Base-by-base conservation (phyloP, 441 rosid genomes). In the Populus tomentosa region DNA sequence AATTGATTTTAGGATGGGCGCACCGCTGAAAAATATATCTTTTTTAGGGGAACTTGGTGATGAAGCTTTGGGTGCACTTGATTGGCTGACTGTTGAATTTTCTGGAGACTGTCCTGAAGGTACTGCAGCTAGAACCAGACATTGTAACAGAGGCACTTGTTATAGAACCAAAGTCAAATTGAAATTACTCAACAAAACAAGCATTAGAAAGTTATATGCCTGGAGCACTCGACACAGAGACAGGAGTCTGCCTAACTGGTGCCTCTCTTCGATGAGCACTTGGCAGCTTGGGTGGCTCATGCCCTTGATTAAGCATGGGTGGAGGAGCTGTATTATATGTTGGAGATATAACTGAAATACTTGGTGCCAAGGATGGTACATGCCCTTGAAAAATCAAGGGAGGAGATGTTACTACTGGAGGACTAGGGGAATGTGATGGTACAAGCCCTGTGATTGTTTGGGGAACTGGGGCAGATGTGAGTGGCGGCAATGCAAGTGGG, bases 181-280 rank as follows among this genome's bases (percentile, higher is more conserved):
- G 69, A 67, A 70, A 63, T 61, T 20, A 30, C 67, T 63, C 11
- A 67, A 40, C 74, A 73, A 10, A 74, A 62, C 11, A 20, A 77
- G 77, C 59, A 59, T 38, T 33, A 71, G 56, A 69, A 7, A 77
- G 46, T 59, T 77, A 71, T 75, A 68, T 85, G 86, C 92, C 85
- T 75, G 89, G 89, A 78, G 84, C 80, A 82, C 69, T 77, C 76
- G 90, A 89, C 72, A 78, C 77, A 3, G 84, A 64, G 64, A 78
- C 77, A 61, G 86, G 71, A 74, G 87, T 78, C 72, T 86, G 84
- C 50, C 72, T 67, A 65, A 82, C 77, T 20, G 93, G 85, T 30
- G 73, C 79, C 76, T 80, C 70, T 74, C 67, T 74, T 50, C 67
- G 80, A 79, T 87, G 79, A 84, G 85, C 61, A 73, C 75, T 78